A percentile compares a stretch with the other conserved stretches of the same genome.
phyloP scores from a whole-genome alignment of 495 filamentous ascomycete species.

The Friedmanniomyces endolithicus region DNA sequence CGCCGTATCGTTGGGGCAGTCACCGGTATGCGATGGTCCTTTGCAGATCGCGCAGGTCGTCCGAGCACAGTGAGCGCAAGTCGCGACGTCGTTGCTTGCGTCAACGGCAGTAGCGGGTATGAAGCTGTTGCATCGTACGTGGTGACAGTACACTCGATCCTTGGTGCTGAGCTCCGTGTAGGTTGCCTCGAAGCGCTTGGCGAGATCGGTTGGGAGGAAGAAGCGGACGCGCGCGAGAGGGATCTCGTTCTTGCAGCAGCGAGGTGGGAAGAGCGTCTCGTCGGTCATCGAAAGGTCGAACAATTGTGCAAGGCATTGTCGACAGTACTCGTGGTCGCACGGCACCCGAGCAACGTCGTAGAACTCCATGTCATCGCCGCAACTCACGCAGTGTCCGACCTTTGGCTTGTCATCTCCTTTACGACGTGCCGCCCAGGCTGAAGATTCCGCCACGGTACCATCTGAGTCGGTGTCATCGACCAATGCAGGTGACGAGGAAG shows the following conservation, averaged over 20 bases:
- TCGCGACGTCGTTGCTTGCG: constrained; percentile 1
- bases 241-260: constrained; percentile 6
- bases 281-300: constrained; percentile 10
- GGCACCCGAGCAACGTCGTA: constrained; percentile 1
- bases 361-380: constrained; percentile 3
- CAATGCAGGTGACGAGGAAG: neutral
- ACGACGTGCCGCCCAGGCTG: neutral
- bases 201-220: constrained; percentile 3
- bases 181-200: constrained; percentile 1
- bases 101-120: constrained; percentile 1
- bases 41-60: constrained; percentile 15
- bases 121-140: constrained; percentile 7
- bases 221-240: constrained; percentile 1
- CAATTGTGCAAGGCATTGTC: constrained; percentile 5
- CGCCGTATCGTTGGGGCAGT: constrained; percentile 34
- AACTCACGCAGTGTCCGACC: constrained; percentile 1
- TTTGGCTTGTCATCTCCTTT: neutral
- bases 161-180: constrained; percentile 5
- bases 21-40: constrained; percentile 14
- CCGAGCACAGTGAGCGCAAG: neutral
- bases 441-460: neutral
- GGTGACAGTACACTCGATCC: constrained; percentile 13
- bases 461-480: neutral
- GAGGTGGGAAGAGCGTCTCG: constrained; percentile 16
- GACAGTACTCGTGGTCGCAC: constrained; percentile 13